Base-by-base conservation (phyloP, 2,329 filamentous ascomycete species). In the Sarocladium oryzae region DNA sequence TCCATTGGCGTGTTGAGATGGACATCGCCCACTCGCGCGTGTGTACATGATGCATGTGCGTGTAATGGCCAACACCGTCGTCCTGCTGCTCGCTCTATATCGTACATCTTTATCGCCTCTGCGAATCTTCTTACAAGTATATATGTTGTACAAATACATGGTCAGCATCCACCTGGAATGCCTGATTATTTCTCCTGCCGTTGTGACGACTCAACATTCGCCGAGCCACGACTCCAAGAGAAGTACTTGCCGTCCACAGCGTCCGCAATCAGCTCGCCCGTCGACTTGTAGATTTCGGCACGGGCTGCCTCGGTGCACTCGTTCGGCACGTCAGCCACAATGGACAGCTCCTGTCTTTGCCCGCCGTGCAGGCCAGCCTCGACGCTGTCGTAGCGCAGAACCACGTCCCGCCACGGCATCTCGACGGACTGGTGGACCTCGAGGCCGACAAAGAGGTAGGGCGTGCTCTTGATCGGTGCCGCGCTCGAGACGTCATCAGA, bases 311-410 rank as follows among this genome's bases (percentile, higher is more conserved):
- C 6, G 4, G 11, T 33, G 0, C 28, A 6, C 1, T 40, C 41
- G 5, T 16, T 24, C 4, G 46, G 18, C 32, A 49, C 33, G 20
- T 36, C 32, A 4, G 56, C 52, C 18, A 58, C 53, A 16, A 82
- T 66, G 2, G 66, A 70, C 21, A 82, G 61, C 58, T 78, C 74
- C 18, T 74, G 70, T n/a, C 75, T 69, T 11, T 71, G 72, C 5
- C 77, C 77, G 48, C 73, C 74, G 53, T 75, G 72, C 49, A 69
- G 68, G 0, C 77, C 77, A 4, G 69, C 75, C 54, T 81, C 73
- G 54, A 80, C 69, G 57, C 69, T 73, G 18, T 69, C 76, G 67
- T 81, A 80, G 7, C 66, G 69, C 8, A 82, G 63, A 10, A 61
- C 72, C 62, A 75, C 71, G 38, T 67, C 69, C 6, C 65, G 55